These are phyloP conservation scores for Magnolia officinalis DNA, from an alignment of 164 flowering plant genomes.

Conservation along the genomic window DNA sequence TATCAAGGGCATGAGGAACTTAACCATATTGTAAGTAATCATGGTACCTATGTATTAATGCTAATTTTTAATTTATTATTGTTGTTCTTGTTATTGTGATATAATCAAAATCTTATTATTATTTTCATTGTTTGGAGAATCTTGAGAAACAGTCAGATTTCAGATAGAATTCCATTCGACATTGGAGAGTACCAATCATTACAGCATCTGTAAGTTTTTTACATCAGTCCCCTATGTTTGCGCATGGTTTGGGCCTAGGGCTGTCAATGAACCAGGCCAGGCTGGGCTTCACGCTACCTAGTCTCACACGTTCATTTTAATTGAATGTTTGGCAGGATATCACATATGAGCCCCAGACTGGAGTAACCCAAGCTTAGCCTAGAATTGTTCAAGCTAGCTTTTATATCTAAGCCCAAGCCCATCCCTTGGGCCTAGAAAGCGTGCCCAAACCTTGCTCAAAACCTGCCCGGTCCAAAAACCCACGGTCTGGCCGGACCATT, in stretches of 20 bases:
- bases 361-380: too few relatives aligned
- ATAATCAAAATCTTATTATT: too few relatives aligned
- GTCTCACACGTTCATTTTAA: too few relatives aligned
- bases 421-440: too few relatives aligned
- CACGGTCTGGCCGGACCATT: too few relatives aligned
- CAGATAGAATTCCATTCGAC: slow-evolving; percentile 30
- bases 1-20: slow-evolving; percentile 28
- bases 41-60: neutral
- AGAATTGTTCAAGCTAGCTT: too few relatives aligned
- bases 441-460: too few relatives aligned
- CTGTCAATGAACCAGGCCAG: neutral
- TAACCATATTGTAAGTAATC: slow-evolving; percentile 29
- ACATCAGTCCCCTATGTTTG: neutral
- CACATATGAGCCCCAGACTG: too few relatives aligned
- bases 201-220: slow-evolving; percentile 28
- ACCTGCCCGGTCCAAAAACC: too few relatives aligned
- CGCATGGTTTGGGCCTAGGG: neutral
- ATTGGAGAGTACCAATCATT: slow-evolving; percentile 25
- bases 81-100: neutral
- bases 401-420: too few relatives aligned
- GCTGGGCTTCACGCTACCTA: too few relatives aligned
- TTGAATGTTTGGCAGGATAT: too few relatives aligned
- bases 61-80: neutral
- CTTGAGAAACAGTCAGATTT: slow-evolving; percentile 29
- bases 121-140: slow-evolving; percentile 6